Conservation (phyloP, 345 rosid species). For the Murraya koenigii region DNA sequence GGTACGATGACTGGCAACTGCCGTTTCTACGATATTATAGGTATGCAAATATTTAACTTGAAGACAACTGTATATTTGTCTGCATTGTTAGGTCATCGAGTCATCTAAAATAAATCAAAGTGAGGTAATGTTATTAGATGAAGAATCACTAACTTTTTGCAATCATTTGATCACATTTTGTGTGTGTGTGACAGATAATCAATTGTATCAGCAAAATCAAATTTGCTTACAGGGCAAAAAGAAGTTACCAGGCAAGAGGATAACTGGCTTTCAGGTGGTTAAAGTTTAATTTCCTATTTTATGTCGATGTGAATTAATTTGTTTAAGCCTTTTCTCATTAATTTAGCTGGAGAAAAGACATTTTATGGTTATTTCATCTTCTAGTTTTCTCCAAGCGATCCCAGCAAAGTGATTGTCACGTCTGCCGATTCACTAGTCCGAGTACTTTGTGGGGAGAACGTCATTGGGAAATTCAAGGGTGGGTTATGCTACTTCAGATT, state of each 20-base stretch:
- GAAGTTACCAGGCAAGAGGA: constrained; percentile 63
- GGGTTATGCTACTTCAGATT: constrained; percentile 2
- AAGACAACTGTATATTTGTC: constrained; percentile 1
- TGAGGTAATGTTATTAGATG: background rate
- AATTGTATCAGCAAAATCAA: constrained; percentile 44
- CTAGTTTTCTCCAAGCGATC: constrained; percentile 61
- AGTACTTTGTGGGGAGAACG: constrained; percentile 43
- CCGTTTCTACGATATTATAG: constrained; percentile 48
- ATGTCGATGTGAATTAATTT: background rate
- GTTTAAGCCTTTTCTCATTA: background rate
- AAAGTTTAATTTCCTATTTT: background rate
- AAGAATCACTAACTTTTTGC: background rate
- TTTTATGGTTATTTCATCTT: constrained; percentile 9
- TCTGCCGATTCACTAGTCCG: constrained; percentile 70
- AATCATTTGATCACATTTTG: constrained; percentile 2
- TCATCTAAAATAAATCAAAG: background rate
- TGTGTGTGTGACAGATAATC: constrained; percentile 46
- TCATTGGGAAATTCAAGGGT: constrained; percentile 68
- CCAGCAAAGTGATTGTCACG: constrained; percentile 62
- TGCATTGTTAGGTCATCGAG: background rate
- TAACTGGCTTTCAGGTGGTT: constrained; percentile 70
- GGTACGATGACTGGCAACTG: constrained; percentile 75
- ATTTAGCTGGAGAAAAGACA: constrained; percentile 8
- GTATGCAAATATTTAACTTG: constrained; percentile 32
- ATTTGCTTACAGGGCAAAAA: constrained; percentile 60